Conservation (phyloP, 345 rosid species). For the Tarenaya hassleriana region DNA sequence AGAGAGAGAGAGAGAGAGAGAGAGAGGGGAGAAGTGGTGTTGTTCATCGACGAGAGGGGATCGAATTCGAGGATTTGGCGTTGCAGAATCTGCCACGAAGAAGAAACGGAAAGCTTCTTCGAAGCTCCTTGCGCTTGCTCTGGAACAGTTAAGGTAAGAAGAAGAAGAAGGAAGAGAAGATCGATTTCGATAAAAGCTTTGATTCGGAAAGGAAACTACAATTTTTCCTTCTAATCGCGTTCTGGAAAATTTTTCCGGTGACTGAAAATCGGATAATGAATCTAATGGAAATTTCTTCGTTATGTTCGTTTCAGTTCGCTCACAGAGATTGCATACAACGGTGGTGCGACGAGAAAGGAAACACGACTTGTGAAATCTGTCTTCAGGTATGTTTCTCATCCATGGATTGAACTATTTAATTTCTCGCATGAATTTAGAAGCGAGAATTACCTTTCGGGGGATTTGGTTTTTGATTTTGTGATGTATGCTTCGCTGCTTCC, state of each 20-base stretch:
- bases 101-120: constrained; percentile 67
- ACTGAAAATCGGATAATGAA: background rate
- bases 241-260: background rate
- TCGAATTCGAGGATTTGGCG: constrained; percentile 37
- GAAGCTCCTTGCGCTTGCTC: constrained; percentile 97
- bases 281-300: background rate
- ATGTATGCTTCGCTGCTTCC: constrained; percentile 25
- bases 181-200: too few relatives aligned
- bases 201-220: background rate
- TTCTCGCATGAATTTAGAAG: too few relatives aligned
- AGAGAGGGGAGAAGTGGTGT: constrained; percentile 53
- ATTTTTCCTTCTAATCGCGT: background rate
- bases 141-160: constrained; percentile 78
- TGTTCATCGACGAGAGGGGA: constrained; percentile 37
- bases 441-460: background rate
- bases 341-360: constrained; percentile 98
- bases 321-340: constrained; percentile 93
- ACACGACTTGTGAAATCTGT: constrained; percentile 87
- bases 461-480: constrained; percentile 18
- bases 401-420: background rate
- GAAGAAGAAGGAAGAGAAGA: too few relatives aligned
- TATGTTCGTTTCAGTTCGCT: constrained; percentile 17
- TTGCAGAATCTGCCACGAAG: constrained; percentile 88
- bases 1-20: constrained; percentile 11
- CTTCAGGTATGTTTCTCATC: constrained; percentile 56